Evolutionary conservation across 164 flowering plant genomes (phyloP).

Genomic region (Umbilicus rupestris): DNA sequence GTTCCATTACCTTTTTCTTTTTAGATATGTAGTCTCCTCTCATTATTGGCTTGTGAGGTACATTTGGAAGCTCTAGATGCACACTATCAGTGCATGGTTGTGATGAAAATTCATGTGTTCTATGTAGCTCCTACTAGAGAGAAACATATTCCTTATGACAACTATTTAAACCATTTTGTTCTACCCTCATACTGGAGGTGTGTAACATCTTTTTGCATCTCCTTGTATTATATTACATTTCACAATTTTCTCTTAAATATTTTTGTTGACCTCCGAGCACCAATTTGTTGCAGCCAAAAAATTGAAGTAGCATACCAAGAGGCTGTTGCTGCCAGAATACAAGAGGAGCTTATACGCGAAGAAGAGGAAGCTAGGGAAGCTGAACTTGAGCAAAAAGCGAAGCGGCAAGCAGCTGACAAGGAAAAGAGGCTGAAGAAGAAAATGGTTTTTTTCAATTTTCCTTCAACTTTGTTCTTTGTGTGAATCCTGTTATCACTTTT

Average conservation of each 20-base stretch:
- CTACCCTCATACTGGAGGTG: too few relatives aligned
- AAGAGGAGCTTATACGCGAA: slow-evolving; percentile 98
- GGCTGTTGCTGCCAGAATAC: slow-evolving; percentile 89
- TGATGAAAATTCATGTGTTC: too few relatives aligned
- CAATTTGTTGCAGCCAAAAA: slow-evolving; percentile 40
- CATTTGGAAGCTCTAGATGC: too few relatives aligned
- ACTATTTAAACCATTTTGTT: too few relatives aligned
- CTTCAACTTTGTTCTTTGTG: neutral
- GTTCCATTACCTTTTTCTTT: too few relatives aligned
- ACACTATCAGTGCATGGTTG: too few relatives aligned
- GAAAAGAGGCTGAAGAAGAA: slow-evolving; percentile 85
- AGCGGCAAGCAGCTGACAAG: slow-evolving; percentile 61
- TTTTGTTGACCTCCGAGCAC: neutral
- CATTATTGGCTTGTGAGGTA: too few relatives aligned
- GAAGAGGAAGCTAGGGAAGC: slow-evolving; percentile 86
- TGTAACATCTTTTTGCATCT: too few relatives aligned
- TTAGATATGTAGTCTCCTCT: too few relatives aligned
- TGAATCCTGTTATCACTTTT: neutral
- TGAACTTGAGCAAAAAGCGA: slow-evolving; percentile 72
- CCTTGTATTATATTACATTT: too few relatives aligned
- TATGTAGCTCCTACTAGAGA: too few relatives aligned
- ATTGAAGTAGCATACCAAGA: slow-evolving; percentile 94
- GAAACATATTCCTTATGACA: too few relatives aligned
- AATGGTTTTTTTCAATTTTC: slow-evolving; percentile 37
- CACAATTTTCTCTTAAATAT: neutral